These are phyloP conservation scores for Lathyrus sativus DNA, from an alignment of 306 rosid genomes.

Conservation along the genomic window DNA sequence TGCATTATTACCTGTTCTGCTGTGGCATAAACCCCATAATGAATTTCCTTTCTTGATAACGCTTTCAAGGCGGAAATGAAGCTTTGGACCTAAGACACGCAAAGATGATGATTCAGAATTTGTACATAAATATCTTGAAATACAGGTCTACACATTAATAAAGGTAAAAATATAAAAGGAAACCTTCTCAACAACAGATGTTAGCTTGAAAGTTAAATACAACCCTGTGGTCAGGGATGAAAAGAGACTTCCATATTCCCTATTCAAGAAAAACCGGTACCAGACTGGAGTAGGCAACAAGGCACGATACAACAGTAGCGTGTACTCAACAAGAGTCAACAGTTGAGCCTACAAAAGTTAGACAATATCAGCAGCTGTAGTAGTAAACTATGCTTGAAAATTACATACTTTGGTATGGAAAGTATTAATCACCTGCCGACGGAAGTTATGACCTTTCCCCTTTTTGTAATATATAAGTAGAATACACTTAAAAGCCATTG, in stretches of 20 bases:
- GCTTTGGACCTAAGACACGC: constrained; percentile 58
- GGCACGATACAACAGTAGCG: constrained; percentile 77
- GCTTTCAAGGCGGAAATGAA: constrained; percentile 75
- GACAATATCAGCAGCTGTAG: constrained; percentile 37
- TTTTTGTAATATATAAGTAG: constrained; percentile 77
- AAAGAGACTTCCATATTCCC: constrained; percentile 83
- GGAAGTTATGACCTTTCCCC: constrained; percentile 84
- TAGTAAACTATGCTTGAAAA: constrained; percentile 16
- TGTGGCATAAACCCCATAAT: constrained; percentile 81
- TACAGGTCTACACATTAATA: constrained; percentile 8
- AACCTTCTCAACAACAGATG: constrained; percentile 89
- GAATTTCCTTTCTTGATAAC: constrained; percentile 73
- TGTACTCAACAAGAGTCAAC: constrained; percentile 76
- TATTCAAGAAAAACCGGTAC: constrained; percentile 87
- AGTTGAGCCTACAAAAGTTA: constrained; percentile 68
- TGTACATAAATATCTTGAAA: constrained; percentile 22
- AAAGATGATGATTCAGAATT: constrained; percentile 2
- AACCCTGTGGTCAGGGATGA: constrained; percentile 88
- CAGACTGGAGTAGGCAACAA: constrained; percentile 86
- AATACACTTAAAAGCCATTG: constrained; percentile 83
- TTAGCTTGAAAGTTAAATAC: constrained; percentile 89
- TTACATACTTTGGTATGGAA: constrained; percentile 17
- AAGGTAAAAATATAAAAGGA: constrained; percentile 11
- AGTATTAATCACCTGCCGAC: constrained; percentile 65
- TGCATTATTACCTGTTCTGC: constrained; percentile 63